These are phyloP conservation scores for Phytophthora sp. DNA, from an alignment of 352 stramenopile genomes.

Conservation along the genomic window DNA sequence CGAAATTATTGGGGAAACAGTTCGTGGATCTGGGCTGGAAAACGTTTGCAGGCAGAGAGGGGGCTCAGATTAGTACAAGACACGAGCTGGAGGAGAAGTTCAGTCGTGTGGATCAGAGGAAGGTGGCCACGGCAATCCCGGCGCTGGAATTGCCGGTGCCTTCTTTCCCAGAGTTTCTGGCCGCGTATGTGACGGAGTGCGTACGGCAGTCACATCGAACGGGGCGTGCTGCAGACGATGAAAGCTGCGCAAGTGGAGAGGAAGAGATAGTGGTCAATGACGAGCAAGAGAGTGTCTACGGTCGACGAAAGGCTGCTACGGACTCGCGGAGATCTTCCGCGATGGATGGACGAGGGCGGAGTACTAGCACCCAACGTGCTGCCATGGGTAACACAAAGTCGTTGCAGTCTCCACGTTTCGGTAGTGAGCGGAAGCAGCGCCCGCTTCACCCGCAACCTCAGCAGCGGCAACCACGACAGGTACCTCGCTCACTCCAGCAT, in stretches of 20 bases:
- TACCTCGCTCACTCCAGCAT: constrained; percentile 37
- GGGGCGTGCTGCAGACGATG: background rate
- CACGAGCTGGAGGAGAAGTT: constrained; percentile 48
- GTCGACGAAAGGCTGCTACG: background rate
- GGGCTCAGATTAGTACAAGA: constrained; percentile 36
- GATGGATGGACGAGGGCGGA: background rate
- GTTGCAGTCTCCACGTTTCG: background rate
- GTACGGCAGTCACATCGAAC: constrained; percentile 35
- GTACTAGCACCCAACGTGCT: constrained; percentile 5
- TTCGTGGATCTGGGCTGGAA: constrained; percentile 70
- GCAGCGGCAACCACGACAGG: constrained; percentile 8
- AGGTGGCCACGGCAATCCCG: constrained; percentile 39
- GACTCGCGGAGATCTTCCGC: background rate
- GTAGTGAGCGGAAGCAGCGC: constrained; percentile 10
- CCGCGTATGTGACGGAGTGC: constrained; percentile 54
- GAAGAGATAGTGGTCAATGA: background rate
- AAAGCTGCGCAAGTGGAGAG: background rate
- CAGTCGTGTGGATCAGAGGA: constrained; percentile 57
- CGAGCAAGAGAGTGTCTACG: constrained; percentile 14
- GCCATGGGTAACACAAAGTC: constrained; percentile 23
- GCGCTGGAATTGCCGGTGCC: constrained; percentile 42
- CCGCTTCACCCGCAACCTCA: constrained; percentile 24
- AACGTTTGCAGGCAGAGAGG: constrained; percentile 44
- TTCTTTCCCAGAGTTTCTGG: constrained; percentile 68
- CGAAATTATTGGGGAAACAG: constrained; percentile 57